phyloP scores from a whole-genome alignment of 495 filamentous ascomycete species.

The Hyaloscypha hepaticicola region DNA sequence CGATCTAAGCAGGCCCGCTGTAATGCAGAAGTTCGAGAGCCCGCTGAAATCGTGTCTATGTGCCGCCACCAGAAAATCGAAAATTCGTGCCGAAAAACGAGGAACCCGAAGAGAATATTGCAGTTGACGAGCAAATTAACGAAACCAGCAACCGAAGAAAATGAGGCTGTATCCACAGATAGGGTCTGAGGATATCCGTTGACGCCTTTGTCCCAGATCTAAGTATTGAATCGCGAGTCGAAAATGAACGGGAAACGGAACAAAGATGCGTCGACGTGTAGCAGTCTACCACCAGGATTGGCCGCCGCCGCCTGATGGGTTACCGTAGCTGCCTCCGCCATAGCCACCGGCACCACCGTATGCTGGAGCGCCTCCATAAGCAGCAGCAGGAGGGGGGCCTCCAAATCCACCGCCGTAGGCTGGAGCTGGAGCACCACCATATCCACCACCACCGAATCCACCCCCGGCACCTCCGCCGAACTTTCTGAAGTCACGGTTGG shows the following conservation, averaged over 20 bases:
- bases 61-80: conserved; percentile 38
- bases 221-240: conserved; percentile 20
- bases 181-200: conserved; percentile 17
- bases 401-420: conserved; percentile 34
- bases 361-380: conserved; percentile 36
- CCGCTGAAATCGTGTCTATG: conserved; percentile 25
- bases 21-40: conserved; percentile 25
- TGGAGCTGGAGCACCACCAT: conserved; percentile 45
- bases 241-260: conserved; percentile 36
- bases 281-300: conserved; percentile 86
- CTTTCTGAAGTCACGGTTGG: conserved; percentile 90
- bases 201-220: conserved; percentile 35
- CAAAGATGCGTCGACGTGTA: conserved; percentile 30
- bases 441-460: conserved; percentile 49
- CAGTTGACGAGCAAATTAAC: conserved; percentile 39
- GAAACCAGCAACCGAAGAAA: conserved; percentile 36
- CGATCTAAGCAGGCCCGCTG: conserved; percentile 24
- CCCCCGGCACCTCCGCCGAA: conserved; percentile 57
- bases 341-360: conserved; percentile 38
- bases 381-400: too few relatives aligned
- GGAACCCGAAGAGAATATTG: conserved; percentile 32
- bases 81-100: conserved; percentile 37
- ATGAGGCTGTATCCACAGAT: conserved; percentile 36
- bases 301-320: conserved; percentile 35
- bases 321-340: conserved; percentile 41